Conservation (phyloP, 2,329 filamentous ascomycete species). For the Penicillium sp. region DNA sequence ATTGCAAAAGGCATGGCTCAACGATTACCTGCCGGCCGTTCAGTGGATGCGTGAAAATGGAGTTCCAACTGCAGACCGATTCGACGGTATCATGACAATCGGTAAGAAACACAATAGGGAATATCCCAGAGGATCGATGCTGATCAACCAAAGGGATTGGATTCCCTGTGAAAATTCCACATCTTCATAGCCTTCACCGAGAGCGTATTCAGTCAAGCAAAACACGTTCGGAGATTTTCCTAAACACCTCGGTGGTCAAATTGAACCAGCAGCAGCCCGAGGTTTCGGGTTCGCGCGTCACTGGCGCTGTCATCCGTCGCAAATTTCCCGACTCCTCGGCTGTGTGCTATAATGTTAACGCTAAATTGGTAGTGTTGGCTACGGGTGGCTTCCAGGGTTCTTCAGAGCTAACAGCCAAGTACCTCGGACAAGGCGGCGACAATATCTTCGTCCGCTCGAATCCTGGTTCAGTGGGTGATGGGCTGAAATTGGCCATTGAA, state of each 20-base stretch:
- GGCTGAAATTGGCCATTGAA: conserved; percentile 22
- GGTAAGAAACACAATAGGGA: conserved; percentile 11
- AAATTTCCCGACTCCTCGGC: not conserved
- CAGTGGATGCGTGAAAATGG: conserved; percentile 32
- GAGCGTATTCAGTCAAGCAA: conserved; percentile 19
- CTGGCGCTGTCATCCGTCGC: conserved; percentile 24
- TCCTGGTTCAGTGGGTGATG: conserved; percentile 28
- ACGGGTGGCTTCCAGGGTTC: conserved; percentile 31
- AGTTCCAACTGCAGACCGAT: conserved; percentile 25
- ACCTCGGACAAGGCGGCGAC: conserved; percentile 26
- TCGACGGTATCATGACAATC: conserved; percentile 33
- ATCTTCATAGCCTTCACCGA: conserved; percentile 22
- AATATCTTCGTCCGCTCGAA: conserved; percentile 32
- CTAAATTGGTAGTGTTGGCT: conserved; percentile 25
- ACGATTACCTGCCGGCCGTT: conserved; percentile 28
- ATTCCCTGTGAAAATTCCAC: conserved; percentile 28
- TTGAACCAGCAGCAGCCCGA: conserved; percentile 23
- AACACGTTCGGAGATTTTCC: conserved; percentile 21
- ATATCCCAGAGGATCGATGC: no score
- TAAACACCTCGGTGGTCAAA: conserved; percentile 22
- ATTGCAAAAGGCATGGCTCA: conserved; percentile 27
- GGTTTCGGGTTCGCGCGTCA: conserved; percentile 22
- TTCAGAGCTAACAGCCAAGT: conserved; percentile 18
- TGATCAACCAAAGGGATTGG: conserved; percentile 20
- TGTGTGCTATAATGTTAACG: conserved; percentile 19